Evolutionary conservation across 169 alveolate species (phyloP), one percentile per base, ranked within the genome.

Genomic region (Eimeria maxima): DNA sequence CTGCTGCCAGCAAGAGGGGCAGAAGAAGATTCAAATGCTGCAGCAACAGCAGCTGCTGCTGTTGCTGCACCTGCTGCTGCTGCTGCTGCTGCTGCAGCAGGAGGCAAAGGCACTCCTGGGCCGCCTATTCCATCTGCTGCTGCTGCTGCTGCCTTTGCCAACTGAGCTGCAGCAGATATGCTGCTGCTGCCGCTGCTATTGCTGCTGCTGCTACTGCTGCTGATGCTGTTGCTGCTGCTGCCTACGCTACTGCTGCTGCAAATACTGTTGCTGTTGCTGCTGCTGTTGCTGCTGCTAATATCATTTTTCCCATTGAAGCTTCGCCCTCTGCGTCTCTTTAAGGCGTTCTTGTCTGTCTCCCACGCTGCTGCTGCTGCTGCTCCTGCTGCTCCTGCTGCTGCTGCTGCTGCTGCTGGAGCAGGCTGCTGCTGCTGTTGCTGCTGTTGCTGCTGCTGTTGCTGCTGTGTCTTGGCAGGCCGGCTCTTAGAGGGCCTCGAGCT

Each of bases 111-210:
- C 57, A 5, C 57, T 50, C 57, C 57, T 50, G 11, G 11, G 11
- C 57, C n/a, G n/a, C n/a, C n/a, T n/a, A n/a, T 50, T 11, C 11
- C 57, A 5, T 11, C 57, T 50, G 57, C 57, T 50, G 57, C 57
- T 50, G 57, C 11, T 50, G 57, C 57, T 50, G 57, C 57, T 50
- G 18, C 57, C 11, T 50, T 50, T 11, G 11, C 57, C 57, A 24
- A 50, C n/a, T 24, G 47, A 8, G n/a, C 27, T 6, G 53, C 33
- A 38, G 67, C 88, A 50, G 27, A 16, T 38, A 22, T 45, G 42
- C 63, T 45, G 88, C 88, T 78, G 88, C 88, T 78, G 63, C 88
- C n/a, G n/a, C n/a, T n/a, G n/a, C n/a, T n/a, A n/a, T n/a, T n/a
- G n/a, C n/a, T n/a, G n/a, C n/a, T n/a, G n/a, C n/a, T n/a, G n/a